phyloP scores from a whole-genome alignment of 108 stramenopile species.

The Cylindrotheca closterium region DNA sequence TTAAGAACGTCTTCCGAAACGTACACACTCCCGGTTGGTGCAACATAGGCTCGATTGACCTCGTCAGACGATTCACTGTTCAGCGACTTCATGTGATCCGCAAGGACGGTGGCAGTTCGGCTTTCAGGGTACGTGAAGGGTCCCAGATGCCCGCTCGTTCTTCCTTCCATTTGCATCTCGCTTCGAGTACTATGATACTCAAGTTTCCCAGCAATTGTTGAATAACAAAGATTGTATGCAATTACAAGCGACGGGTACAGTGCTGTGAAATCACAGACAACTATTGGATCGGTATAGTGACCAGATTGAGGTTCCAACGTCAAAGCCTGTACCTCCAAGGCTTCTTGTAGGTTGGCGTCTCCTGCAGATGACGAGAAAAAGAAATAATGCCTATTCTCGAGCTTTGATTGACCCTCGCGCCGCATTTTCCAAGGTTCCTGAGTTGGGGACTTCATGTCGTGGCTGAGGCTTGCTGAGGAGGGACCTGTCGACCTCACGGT shows the following conservation, averaged over 20 bases:
- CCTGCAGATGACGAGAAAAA: constrained; percentile 81
- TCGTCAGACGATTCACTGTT: neutral
- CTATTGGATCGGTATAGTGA: constrained; percentile 91
- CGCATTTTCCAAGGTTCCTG: constrained; percentile 83
- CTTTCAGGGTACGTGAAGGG: constrained; percentile 76
- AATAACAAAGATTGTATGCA: constrained; percentile 97
- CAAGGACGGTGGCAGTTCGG: constrained; percentile 67
- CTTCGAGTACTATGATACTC: constrained; percentile 83
- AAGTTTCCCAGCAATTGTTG: constrained; percentile 82
- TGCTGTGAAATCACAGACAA: constrained; percentile 96
- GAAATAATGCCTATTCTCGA: constrained; percentile 58
- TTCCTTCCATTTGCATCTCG: constrained; percentile 66
- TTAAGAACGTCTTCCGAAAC: constrained; percentile 79
- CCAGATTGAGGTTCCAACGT: constrained; percentile 90
- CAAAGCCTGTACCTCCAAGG: constrained; percentile 84
- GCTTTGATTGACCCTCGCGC: constrained; percentile 16
- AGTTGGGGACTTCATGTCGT: constrained; percentile 62
- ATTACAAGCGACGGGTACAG: constrained; percentile 98
- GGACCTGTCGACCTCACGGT: constrained; percentile 21
- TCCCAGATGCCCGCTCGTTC: constrained; percentile 52
- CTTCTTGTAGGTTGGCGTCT: constrained; percentile 84
- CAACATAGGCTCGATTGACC: constrained; percentile 51
- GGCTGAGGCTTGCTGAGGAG: constrained; percentile 25
- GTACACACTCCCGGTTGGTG: constrained; percentile 92
- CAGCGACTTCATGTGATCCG: constrained; percentile 74